Conservation (phyloP, 1,139 yeast genomes). For the Oligophagozyma castellii region DNA sequence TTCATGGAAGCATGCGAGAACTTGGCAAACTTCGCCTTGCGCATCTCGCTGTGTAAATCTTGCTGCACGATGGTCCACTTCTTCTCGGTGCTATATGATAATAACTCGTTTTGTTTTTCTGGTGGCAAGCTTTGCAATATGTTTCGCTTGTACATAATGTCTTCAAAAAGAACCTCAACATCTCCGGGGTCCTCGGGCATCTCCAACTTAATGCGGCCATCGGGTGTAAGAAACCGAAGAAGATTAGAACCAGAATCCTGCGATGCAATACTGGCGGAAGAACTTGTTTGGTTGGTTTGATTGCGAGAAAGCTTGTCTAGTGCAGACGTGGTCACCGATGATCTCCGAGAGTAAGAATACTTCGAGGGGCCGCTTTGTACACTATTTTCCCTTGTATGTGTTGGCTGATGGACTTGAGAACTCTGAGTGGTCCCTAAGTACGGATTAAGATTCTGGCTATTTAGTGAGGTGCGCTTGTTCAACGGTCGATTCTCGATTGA, state of each 20-base stretch:
- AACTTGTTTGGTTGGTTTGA: conserved; percentile 14
- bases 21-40: conserved; percentile 33
- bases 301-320: conserved; percentile 11
- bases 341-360: conserved; percentile 21
- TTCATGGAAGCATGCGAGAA: background rate
- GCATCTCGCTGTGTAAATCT: conserved; percentile 66
- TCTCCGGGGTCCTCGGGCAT: conserved; percentile 47
- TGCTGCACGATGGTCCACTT: conserved; percentile 91
- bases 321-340: conserved; percentile 11
- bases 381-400: conserved; percentile 13
- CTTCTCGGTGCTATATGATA: conserved; percentile 58
- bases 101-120: conserved; percentile 67
- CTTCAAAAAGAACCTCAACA: conserved; percentile 52
- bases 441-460: conserved; percentile 19
- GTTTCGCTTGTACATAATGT: conserved; percentile 70
- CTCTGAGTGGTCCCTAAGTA: conserved; percentile 10
- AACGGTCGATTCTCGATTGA: no score
- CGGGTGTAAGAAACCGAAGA: conserved; percentile 17
- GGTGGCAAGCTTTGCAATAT: conserved; percentile 60
- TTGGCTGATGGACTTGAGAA: conserved; percentile 3
- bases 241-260: conserved; percentile 18
- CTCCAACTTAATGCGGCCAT: conserved; percentile 28
- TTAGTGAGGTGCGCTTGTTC: conserved; percentile 17
- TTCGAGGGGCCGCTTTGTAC: conserved; percentile 14
- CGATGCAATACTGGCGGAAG: conserved; percentile 19